Evolutionary conservation across 441 rosid genomes (phyloP).

Genomic region (Arabidopsis lyrata): DNA sequence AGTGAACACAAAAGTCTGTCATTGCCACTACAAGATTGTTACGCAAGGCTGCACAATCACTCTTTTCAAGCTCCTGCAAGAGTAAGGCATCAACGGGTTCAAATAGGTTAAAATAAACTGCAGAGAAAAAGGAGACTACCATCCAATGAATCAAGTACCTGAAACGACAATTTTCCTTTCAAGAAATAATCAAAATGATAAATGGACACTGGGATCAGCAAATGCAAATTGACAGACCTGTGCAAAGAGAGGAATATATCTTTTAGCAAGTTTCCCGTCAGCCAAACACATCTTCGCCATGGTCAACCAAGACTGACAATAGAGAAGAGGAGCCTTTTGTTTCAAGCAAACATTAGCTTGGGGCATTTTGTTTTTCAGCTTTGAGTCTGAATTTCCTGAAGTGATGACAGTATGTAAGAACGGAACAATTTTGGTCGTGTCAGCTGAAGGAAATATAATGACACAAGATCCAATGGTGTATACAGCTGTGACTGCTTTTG

Average conservation of each 20-base stretch:
- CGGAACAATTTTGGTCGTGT: slow-evolving; percentile 69
- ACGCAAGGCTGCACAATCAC: slow-evolving; percentile 88
- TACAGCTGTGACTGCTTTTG: slow-evolving; percentile 71
- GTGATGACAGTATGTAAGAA: slow-evolving; percentile 78
- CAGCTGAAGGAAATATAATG: slow-evolving; percentile 75
- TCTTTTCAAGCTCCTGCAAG: slow-evolving; percentile 89
- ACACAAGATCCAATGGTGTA: slow-evolving; percentile 84
- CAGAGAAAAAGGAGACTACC: slow-evolving; percentile 25
- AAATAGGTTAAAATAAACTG: slow-evolving; percentile 19
- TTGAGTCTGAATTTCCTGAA: slow-evolving; percentile 72
- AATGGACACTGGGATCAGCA: slow-evolving; percentile 4
- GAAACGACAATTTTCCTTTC: not conserved
- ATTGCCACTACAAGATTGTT: slow-evolving; percentile 87
- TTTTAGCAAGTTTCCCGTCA: slow-evolving; percentile 89
- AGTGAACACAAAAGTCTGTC: slow-evolving; percentile 95
- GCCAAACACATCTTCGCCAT: slow-evolving; percentile 95
- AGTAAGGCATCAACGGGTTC: slow-evolving; percentile 26
- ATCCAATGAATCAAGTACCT: not conserved
- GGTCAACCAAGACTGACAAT: slow-evolving; percentile 89
- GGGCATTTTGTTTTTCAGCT: slow-evolving; percentile 65
- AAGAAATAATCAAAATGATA: slow-evolving; percentile 5
- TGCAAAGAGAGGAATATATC: slow-evolving; percentile 88
- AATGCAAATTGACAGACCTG: slow-evolving; percentile 61
- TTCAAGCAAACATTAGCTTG: slow-evolving; percentile 64
- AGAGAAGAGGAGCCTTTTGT: slow-evolving; percentile 72